Conservation (phyloP, 78 protist genomes). For the Mantamonas sphyraenae region DNA sequence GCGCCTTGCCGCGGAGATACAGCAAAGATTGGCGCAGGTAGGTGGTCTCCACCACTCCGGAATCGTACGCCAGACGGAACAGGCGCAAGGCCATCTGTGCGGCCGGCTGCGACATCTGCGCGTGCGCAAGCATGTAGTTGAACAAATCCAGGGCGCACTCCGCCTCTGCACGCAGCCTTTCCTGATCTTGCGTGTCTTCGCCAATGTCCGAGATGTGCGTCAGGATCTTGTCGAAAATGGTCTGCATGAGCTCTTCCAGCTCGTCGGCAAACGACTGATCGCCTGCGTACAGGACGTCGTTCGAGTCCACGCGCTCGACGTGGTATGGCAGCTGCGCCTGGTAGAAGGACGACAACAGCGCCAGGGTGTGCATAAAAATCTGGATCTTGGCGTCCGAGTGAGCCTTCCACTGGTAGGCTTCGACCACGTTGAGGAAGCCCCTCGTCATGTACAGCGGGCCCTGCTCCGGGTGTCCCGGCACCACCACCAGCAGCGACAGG, state of each 20-base stretch:
- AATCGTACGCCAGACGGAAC: neutral
- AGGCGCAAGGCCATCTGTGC: neutral
- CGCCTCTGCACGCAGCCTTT: too few relatives aligned
- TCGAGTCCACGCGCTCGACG: neutral
- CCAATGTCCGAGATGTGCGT: neutral
- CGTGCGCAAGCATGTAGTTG: neutral
- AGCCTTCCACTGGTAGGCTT: neutral
- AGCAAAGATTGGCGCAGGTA: too few relatives aligned
- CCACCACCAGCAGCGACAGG: constrained; percentile 30
- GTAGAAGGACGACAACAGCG: neutral
- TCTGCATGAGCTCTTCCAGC: neutral
- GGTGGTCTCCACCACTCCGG: too few relatives aligned
- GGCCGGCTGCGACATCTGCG: neutral
- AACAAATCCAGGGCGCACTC: too few relatives aligned
- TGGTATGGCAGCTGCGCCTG: constrained; percentile 4
- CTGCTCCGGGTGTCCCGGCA: constrained; percentile 79
- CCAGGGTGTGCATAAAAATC: neutral
- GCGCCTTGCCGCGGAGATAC: too few relatives aligned
- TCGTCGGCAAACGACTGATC: neutral
- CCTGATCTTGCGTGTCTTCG: neutral
- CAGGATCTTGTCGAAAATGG: neutral
- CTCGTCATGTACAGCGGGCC: constrained; percentile 62
- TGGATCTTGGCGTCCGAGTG: neutral
- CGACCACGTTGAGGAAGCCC: constrained; percentile 47
- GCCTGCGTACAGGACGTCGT: neutral